Percentiles rank a stretch among this genome's conserved stretches.
These are phyloP conservation scores for Boletus sp. DNA, from an alignment of 768 basidiomycete genomes.

Conservation along the genomic window DNA sequence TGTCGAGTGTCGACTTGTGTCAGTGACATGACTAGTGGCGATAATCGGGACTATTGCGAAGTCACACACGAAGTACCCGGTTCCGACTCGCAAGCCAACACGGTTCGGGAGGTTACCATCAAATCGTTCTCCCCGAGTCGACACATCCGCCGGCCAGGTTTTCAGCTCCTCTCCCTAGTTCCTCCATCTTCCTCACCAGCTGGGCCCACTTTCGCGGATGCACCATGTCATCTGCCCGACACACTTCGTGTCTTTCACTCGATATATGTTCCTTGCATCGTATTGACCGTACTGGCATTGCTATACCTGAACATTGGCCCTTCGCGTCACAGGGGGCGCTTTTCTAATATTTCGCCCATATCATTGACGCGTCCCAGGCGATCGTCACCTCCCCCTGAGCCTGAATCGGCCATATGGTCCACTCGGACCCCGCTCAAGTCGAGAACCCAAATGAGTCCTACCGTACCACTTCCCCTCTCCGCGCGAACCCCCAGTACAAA, in stretches of 20 bases:
- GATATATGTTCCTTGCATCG: constrained; percentile 61
- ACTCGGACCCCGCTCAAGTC: constrained; percentile 44
- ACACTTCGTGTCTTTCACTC: constrained; percentile 56
- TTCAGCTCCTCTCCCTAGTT: constrained; percentile 78
- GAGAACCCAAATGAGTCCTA: constrained; percentile 38
- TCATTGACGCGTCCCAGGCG: constrained; percentile 31
- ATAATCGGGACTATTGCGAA: constrained; percentile 92
- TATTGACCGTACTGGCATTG: constrained; percentile 50
- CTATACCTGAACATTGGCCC: constrained; percentile 41
- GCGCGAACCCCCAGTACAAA: constrained; percentile 39
- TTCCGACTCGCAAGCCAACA: constrained; percentile 19
- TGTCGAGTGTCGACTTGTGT: not conserved
- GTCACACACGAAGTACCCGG: constrained; percentile 47
- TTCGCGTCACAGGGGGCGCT: constrained; percentile 11
- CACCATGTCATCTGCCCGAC: constrained; percentile 78
- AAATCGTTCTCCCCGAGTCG: constrained; percentile 81
- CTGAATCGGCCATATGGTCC: constrained; percentile 37
- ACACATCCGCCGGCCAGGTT: constrained; percentile 73
- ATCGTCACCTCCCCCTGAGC: constrained; percentile 24
- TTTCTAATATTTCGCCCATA: constrained; percentile 28
- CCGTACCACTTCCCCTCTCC: constrained; percentile 34
- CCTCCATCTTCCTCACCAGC: constrained; percentile 29
- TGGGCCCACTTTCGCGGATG: constrained; percentile 52
- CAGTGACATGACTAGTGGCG: constrained; percentile 49
- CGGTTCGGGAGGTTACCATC: constrained; percentile 75